These are phyloP conservation scores for Metschnikowia aberdeeniae DNA, from an alignment of 805 yeast genomes.

Conservation along the genomic window DNA sequence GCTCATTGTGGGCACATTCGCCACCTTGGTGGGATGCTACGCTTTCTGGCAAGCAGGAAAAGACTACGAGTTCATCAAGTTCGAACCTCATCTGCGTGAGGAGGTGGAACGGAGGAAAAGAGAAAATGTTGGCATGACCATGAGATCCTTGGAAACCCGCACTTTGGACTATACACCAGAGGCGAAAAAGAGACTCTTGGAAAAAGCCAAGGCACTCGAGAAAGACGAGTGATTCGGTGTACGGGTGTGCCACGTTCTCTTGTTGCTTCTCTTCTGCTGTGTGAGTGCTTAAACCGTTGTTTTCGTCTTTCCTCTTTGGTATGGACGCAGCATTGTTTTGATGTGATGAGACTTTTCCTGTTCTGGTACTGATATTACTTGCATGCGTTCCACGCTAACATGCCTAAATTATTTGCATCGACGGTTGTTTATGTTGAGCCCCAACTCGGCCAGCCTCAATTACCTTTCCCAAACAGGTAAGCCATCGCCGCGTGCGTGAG, in stretches of 20 bases:
- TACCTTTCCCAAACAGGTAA: slow-evolving; percentile 1
- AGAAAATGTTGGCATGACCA: slow-evolving; percentile 28
- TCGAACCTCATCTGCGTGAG: slow-evolving; percentile 34
- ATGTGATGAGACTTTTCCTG: not conserved
- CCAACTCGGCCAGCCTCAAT: not conserved
- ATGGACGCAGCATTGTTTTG: too few species aligned
- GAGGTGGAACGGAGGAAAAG: slow-evolving; percentile 35
- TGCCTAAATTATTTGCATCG: not conserved
- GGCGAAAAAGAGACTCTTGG: slow-evolving; percentile 32
- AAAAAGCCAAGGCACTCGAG: slow-evolving; percentile 7
- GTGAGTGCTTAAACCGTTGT: too few species aligned
- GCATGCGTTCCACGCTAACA: not conserved
- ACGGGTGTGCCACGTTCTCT: too few species aligned
- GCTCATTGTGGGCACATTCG: slow-evolving; percentile 34
- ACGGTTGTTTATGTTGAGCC: not conserved
- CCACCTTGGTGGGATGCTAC: slow-evolving; percentile 31
- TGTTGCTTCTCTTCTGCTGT: too few species aligned
- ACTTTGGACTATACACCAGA: slow-evolving; percentile 43
- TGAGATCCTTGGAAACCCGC: slow-evolving; percentile 30
- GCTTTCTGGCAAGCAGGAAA: slow-evolving; percentile 33
- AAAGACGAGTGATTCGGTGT: not conserved
- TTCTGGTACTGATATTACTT: not conserved
- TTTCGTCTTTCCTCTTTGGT: too few species aligned
- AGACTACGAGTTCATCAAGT: slow-evolving; percentile 39
- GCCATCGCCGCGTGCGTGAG: slow-evolving; percentile 1